phyloP scores from a whole-genome alignment of 2,329 filamentous ascomycete species.

The Lachnellula suecica region DNA sequence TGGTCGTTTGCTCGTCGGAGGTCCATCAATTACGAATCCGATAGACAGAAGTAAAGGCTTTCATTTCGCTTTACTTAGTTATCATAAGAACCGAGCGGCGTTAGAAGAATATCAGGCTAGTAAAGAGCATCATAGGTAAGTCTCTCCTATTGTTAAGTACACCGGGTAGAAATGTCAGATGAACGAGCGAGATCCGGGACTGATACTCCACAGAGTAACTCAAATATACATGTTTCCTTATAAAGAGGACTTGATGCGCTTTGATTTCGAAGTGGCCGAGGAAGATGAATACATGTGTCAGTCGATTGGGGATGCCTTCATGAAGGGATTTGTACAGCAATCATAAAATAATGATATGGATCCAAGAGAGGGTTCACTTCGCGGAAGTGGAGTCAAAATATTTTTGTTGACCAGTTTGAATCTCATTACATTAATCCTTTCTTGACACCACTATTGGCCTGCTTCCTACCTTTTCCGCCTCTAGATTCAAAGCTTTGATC shows the following conservation, averaged over 20 bases:
- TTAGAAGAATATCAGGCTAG: conserved; percentile 23
- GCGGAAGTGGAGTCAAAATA: background rate
- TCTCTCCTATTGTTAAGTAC: no score
- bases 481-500: conserved; percentile 53
- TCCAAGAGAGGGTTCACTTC: background rate
- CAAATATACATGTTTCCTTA: conserved; percentile 19
- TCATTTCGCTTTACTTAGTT: conserved; percentile 22
- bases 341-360: background rate
- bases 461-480: conserved; percentile 46
- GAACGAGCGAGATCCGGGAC: background rate
- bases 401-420: no score
- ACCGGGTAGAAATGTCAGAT: no score
- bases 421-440: no score
- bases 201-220: conserved; percentile 12
- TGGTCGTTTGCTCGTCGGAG: conserved; percentile 20
- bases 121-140: conserved; percentile 20
- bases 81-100: conserved; percentile 15
- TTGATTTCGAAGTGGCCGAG: conserved; percentile 21
- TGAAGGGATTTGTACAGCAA: background rate
- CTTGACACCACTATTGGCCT: background rate
- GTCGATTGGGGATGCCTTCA: background rate
- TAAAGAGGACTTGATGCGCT: conserved; percentile 21
- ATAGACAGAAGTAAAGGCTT: conserved; percentile 22
- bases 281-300: conserved; percentile 18
- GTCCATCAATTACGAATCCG: conserved; percentile 20